Evolutionary conservation across 1,139 yeast genomes (phyloP).

Genomic region (Tardiomyces digboiensis): DNA sequence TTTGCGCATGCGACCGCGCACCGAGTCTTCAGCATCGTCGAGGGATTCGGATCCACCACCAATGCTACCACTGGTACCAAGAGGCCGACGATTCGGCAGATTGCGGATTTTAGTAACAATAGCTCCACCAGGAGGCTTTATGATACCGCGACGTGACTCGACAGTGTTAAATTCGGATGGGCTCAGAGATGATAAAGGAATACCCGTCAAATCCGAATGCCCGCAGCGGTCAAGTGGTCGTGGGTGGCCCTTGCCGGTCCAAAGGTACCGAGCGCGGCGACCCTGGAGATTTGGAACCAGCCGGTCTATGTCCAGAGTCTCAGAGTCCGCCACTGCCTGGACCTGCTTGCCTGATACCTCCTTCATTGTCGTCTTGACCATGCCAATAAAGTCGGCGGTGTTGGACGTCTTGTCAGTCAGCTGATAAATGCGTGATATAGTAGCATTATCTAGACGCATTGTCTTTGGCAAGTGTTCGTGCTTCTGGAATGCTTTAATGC

Average conservation of each 20-base stretch:
- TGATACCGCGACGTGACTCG: neutral
- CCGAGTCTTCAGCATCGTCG: neutral
- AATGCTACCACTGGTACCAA: too few relatives aligned
- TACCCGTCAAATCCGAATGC: slow-evolving; percentile 2
- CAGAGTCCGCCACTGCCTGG: slow-evolving; percentile 36
- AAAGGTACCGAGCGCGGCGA: slow-evolving; percentile 36
- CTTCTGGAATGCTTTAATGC: slow-evolving; percentile 60
- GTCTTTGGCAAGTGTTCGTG: slow-evolving; percentile 49
- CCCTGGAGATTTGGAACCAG: slow-evolving; percentile 37
- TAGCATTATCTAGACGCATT: slow-evolving; percentile 52
- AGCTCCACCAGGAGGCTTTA: neutral
- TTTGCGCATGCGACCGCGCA: neutral
- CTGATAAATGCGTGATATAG: slow-evolving; percentile 50
- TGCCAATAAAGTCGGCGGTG: slow-evolving; percentile 46
- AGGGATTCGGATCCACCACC: neutral
- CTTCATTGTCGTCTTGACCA: slow-evolving; percentile 67
- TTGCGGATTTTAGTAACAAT: neutral
- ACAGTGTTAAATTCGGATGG: neutral
- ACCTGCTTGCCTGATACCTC: slow-evolving; percentile 43
- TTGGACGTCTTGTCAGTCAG: slow-evolving; percentile 47
- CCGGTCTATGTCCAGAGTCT: slow-evolving; percentile 41
- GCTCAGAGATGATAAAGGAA: slow-evolving; percentile 3
- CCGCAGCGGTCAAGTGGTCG: neutral
- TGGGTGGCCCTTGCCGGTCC: slow-evolving; percentile 37
- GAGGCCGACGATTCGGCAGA: neutral